Evolutionary conservation across 75 land plant species (phyloP).

Genomic region (Picea glauca): DNA sequence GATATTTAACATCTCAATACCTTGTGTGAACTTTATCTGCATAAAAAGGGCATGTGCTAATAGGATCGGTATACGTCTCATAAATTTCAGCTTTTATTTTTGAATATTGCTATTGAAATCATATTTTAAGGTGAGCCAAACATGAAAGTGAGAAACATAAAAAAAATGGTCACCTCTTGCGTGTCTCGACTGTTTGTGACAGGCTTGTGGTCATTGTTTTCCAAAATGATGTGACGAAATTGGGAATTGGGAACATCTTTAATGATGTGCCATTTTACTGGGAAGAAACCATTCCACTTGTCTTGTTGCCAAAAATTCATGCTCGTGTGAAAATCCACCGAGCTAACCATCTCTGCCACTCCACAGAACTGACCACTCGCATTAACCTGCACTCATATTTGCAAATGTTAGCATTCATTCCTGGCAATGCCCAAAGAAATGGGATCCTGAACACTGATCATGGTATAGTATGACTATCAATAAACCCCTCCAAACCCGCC

Average conservation of each 20-base stretch:
- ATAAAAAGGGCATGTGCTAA: not conserved
- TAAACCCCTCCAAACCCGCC: not conserved
- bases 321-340: constrained; percentile 47
- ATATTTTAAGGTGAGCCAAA: not conserved
- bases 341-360: constrained; percentile 60
- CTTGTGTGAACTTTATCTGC: constrained; percentile 70
- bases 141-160: not conserved
- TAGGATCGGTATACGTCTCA: not conserved
- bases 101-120: not conserved
- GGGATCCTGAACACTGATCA: not conserved
- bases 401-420: not conserved
- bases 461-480: not conserved
- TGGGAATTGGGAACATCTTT: constrained; percentile 64
- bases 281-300: constrained; percentile 68
- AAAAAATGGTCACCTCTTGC: constrained; percentile 37
- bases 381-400: constrained; percentile 40
- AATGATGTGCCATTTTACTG: constrained; percentile 67
- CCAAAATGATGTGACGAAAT: constrained; percentile 52
- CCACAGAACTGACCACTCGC: constrained; percentile 79
- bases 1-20: constrained; percentile 65
- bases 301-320: constrained; percentile 75
- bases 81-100: not conserved
- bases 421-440: not conserved
- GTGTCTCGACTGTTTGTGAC: constrained; percentile 69
- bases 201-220: constrained; percentile 63